Conservation (phyloP, 192 early-diverging fungal genomes). For the Coemansia sp. region DNA sequence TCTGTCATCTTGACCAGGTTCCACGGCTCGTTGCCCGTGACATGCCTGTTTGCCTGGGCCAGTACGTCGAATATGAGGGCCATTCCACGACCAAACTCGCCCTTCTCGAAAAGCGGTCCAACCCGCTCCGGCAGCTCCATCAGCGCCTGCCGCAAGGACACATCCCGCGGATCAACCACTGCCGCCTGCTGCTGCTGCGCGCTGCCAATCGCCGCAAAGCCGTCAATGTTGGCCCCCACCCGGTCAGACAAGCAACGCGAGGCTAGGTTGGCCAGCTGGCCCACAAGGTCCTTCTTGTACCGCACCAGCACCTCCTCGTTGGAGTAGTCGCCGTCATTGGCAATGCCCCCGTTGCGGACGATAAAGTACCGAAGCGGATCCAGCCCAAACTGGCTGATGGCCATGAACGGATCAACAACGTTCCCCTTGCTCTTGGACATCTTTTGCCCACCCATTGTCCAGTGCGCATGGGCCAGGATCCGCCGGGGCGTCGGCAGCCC, state of each 20-base stretch:
- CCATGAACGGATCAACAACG: conserved; percentile 77
- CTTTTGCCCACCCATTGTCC: conserved; percentile 82
- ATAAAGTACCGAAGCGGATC: conserved; percentile 88
- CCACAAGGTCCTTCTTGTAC: conserved; percentile 73
- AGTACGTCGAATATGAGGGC: conserved; percentile 59
- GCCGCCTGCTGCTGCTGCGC: background rate
- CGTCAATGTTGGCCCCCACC: conserved; percentile 17
- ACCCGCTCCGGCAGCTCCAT: conserved; percentile 12
- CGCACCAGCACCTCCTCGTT: conserved; percentile 56
- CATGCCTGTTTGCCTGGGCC: conserved; percentile 65
- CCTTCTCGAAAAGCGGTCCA: conserved; percentile 47
- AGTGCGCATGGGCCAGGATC: conserved; percentile 92
- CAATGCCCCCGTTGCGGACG: conserved; percentile 83
- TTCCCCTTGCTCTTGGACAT: conserved; percentile 96
- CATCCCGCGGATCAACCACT: background rate
- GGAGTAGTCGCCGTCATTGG: conserved; percentile 80
- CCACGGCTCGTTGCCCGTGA: conserved; percentile 76
- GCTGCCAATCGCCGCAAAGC: conserved; percentile 18
- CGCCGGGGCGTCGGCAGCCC: conserved; percentile 65
- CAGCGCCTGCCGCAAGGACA: conserved; percentile 6
- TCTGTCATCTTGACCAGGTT: conserved; percentile 54
- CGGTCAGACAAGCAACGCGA: conserved; percentile 57
- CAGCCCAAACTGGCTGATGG: conserved; percentile 68
- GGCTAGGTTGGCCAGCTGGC: conserved; percentile 80
- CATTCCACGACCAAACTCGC: conserved; percentile 60